phyloP scores from a whole-genome alignment of 2,329 filamentous ascomycete species.

The Cercospora canescens region DNA sequence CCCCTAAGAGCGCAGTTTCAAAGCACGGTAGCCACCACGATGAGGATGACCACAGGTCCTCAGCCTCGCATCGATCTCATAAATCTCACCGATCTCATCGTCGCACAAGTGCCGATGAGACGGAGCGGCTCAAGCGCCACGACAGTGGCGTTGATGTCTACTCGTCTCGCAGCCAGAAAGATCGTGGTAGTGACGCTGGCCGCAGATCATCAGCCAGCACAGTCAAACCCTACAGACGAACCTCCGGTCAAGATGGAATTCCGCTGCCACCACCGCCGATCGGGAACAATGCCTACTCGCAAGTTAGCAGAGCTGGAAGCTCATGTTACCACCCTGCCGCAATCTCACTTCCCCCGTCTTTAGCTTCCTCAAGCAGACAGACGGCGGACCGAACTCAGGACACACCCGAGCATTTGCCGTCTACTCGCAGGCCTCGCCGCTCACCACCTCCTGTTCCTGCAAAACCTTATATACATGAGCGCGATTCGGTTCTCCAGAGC shows the following conservation, averaged over 20 bases:
- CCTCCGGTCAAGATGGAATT: constrained; percentile 12
- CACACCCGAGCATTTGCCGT: neutral
- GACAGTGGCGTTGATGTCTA: constrained; percentile 32
- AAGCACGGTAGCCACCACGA: constrained; percentile 14
- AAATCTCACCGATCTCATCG: constrained; percentile 12
- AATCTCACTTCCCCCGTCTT: constrained; percentile 24
- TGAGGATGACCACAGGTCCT: constrained; percentile 3
- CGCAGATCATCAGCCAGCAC: constrained; percentile 31
- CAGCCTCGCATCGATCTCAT: constrained; percentile 14
- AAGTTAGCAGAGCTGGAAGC: constrained; percentile 12
- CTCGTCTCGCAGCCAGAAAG: constrained; percentile 23
- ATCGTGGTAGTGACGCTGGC: constrained; percentile 20
- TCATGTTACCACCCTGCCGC: constrained; percentile 29
- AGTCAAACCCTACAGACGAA: constrained; percentile 28
- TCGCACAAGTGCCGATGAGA: constrained; percentile 20
- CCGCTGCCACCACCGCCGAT: constrained; percentile 17
- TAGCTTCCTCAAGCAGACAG: constrained; percentile 5
- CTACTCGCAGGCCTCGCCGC: neutral
- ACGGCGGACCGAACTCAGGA: neutral
- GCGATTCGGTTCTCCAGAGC: constrained; percentile 10
- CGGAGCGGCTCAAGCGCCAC: constrained; percentile 27
- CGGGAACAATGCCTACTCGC: constrained; percentile 14
- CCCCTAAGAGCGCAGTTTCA: constrained; percentile 20
- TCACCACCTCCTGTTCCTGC: constrained; percentile 4
- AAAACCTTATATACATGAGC: constrained; percentile 18